These are phyloP conservation scores for Entophlyctis helioformis DNA, from an alignment of 192 early-diverging fungal species.

Conservation along the genomic window DNA sequence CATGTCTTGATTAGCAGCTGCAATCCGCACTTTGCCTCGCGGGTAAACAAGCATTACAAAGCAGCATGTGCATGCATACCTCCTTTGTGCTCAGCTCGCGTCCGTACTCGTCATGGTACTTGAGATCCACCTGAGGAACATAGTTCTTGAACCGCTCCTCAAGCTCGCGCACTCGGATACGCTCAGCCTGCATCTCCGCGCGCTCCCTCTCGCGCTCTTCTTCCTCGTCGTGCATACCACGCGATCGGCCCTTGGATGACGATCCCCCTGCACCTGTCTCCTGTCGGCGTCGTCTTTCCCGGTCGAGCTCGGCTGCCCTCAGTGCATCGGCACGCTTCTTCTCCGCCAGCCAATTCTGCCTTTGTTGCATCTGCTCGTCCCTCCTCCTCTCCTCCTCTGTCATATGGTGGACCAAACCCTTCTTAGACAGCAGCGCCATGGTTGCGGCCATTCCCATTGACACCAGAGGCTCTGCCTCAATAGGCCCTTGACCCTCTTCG, in stretches of 20 bases:
- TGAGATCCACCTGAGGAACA: constrained; percentile 76
- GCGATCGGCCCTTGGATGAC: constrained; percentile 25
- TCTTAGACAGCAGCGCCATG: constrained; percentile 64
- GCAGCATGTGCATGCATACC: constrained; percentile 15
- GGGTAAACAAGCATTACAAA: not conserved
- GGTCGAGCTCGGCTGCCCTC: constrained; percentile 48
- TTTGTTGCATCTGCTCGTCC: constrained; percentile 48
- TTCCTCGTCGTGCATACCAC: constrained; percentile 44
- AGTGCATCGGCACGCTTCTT: constrained; percentile 36
- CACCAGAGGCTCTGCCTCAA: constrained; percentile 68
- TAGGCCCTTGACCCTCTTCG: too few species aligned
- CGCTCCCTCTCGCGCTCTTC: constrained; percentile 40
- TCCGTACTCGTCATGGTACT: constrained; percentile 86
- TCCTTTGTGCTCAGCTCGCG: constrained; percentile 73
- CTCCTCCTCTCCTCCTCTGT: constrained; percentile 54
- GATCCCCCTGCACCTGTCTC: constrained; percentile 22
- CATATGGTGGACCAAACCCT: constrained; percentile 56
- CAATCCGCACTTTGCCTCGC: too few species aligned
- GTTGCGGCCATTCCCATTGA: constrained; percentile 83
- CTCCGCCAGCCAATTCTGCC: constrained; percentile 61
- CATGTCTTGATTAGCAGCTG: not conserved
- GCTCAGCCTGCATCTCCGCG: constrained; percentile 24
- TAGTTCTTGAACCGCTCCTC: constrained; percentile 79
- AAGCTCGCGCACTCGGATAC: constrained; percentile 19
- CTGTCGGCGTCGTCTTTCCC: constrained; percentile 51